Evolutionary conservation across 306 rosid genomes (phyloP).

Genomic region (Glycyrrhiza uralensis): DNA sequence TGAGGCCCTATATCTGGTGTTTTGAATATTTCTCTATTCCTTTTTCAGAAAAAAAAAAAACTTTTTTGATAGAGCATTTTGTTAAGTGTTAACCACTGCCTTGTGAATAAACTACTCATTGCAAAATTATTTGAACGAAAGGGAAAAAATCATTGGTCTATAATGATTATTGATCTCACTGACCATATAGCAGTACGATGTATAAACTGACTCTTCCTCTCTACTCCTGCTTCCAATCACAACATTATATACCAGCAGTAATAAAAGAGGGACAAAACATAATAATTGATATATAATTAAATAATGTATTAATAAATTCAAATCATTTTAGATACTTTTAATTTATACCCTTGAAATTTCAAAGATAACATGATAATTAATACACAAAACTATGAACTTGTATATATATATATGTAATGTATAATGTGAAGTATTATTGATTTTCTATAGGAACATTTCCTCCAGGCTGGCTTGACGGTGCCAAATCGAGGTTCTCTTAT

Average conservation of each 20-base stretch:
- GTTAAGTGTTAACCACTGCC: slow-evolving; percentile 36
- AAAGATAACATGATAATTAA: no score
- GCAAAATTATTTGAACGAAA: slow-evolving; percentile 36
- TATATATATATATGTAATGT: no score
- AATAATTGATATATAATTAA: not conserved
- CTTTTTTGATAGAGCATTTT: not conserved
- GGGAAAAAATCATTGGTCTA: slow-evolving; percentile 11
- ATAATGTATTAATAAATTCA: no score
- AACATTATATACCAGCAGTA: no score
- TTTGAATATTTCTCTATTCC: no score
- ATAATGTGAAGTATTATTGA: no score
- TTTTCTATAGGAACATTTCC: no score
- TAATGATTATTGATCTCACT: slow-evolving; percentile 13
- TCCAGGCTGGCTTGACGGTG: no score
- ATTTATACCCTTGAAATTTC: no score
- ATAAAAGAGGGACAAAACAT: not conserved
- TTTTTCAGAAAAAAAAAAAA: not conserved
- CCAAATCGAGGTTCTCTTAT: no score
- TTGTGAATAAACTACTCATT: slow-evolving; percentile 35
- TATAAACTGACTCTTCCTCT: not conserved
- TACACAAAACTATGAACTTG: no score
- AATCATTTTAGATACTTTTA: no score
- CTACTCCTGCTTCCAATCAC: not conserved
- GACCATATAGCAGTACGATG: slow-evolving; percentile 4
- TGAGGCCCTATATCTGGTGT: not conserved